Base-by-base conservation (phyloP, 768 basidiomycete species). In the Exsudoporus frostii region DNA sequence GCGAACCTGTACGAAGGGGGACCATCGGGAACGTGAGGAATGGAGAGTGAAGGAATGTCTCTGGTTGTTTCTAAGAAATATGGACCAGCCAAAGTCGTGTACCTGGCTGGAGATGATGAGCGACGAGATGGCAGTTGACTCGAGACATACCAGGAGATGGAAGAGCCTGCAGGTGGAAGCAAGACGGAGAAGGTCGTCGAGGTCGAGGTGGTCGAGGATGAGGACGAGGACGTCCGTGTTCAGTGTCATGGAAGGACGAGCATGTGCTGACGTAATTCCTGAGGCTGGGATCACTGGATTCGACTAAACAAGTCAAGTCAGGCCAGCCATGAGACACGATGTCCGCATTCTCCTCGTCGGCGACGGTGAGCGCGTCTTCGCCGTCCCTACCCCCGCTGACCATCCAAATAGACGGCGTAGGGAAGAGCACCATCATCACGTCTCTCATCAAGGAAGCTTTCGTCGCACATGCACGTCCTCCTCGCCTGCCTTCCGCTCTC, bases 341-440 rank as follows among this genome's bases (percentile, higher is more conserved):
- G 92, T 96, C 45, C 84, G 93, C 60, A 94, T 96, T 65, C 81
- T 95, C 54, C 83, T 97, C 65, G 92, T 95, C 58, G 94, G 94
- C 58, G 94, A 97, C 73, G 93, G 92, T 93, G 60, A 62, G 86
- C 53, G 46, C 57, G 54, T 62, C 29, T 22, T 47, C 51, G 42
- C 50, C 47, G 37, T 41, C 9, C 24, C n/a, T 10, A 6, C 17
- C 47, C 8, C 4, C 46, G 13, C 47, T 58, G 40, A 53, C 45
- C 37, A 50, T 48, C 48, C 36, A n/a, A 10, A 33, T 69, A 98
- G 94, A 96, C 78, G 92, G 91, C 59, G 96, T 98, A 63, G 96
- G 96, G 59, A 99, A 99, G 78, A 95, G 92, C 70, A 94, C 93
- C 42, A 94, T 98, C 67, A 85, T 98, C 68, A 97, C 93, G 19